phyloP scores from a whole-genome alignment of 139 green algal genomes.

The Chlamydomonas eustigma region DNA sequence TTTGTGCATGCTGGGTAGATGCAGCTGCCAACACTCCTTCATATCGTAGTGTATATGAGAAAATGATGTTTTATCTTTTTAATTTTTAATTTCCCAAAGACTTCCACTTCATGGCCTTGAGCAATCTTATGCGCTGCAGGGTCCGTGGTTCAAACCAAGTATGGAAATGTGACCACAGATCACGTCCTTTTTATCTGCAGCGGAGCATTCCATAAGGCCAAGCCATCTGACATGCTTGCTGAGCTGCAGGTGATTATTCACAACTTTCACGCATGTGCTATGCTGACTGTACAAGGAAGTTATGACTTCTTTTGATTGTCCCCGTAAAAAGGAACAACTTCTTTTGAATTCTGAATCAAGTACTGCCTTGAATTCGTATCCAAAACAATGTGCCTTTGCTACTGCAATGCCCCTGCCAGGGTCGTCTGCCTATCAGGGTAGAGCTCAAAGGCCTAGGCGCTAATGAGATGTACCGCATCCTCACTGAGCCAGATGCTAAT shows the following conservation, averaged over 20 bases:
- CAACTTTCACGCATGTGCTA: background rate
- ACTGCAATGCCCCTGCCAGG: conserved; percentile 66
- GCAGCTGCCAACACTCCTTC: too few relatives aligned
- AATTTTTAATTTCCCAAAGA: background rate
- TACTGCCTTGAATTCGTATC: too few relatives aligned
- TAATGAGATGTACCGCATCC: conserved; percentile 74
- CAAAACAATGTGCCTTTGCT: background rate
- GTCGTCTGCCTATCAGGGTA: conserved; percentile 91
- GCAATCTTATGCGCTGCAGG: too few relatives aligned
- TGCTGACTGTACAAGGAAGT: background rate
- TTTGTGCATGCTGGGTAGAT: too few relatives aligned
- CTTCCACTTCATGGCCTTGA: background rate
- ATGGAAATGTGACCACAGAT: conserved; percentile 93
- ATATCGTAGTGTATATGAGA: too few relatives aligned
- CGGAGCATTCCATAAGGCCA: conserved; percentile 91
- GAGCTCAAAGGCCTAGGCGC: conserved; percentile 76
- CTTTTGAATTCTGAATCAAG: background rate
- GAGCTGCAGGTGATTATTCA: conserved; percentile 38
- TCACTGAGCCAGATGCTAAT: conserved; percentile 83
- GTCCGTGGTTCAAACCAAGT: conserved; percentile 71
- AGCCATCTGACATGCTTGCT: conserved; percentile 70
- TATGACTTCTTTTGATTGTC: too few relatives aligned
- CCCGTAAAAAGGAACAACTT: background rate
- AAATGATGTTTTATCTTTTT: too few relatives aligned
- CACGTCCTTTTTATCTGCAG: conserved; percentile 96